Percentiles rank a stretch among this genome's conserved stretches.
Conservation (phyloP, 768 basidiomycete genomes). For the Dioszegia hungarica region DNA sequence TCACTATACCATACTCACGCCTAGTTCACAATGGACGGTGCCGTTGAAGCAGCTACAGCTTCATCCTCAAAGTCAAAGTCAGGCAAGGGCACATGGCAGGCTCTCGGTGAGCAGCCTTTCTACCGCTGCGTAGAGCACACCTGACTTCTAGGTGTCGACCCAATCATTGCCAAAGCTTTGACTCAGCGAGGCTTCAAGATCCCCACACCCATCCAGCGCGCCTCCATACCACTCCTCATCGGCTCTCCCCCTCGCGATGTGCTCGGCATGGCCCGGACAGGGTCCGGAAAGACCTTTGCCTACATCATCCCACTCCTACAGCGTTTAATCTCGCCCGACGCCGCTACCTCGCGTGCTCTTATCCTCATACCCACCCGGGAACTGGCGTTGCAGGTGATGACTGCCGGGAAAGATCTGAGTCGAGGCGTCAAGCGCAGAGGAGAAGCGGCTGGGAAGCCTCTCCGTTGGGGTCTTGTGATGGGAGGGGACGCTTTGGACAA, state of each 20-base stretch:
- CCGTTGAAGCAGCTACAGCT: not conserved
- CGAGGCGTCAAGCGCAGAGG: slow-evolving; percentile 63
- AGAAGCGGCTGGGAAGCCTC: slow-evolving; percentile 52
- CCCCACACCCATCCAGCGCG: slow-evolving; percentile 93
- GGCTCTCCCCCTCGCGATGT: slow-evolving; percentile 81
- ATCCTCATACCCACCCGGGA: slow-evolving; percentile 90
- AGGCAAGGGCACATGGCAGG: slow-evolving; percentile 20
- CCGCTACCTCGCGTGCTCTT: slow-evolving; percentile 71
- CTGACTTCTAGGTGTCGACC: slow-evolving; percentile 19
- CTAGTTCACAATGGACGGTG: not conserved
- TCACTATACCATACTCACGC: not conserved
- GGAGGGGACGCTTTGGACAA: slow-evolving; percentile 94
- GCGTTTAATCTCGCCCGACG: slow-evolving; percentile 74
- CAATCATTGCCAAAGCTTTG: slow-evolving; percentile 54
- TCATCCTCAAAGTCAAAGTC: not conserved
- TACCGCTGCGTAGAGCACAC: not conserved
- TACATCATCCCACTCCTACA: slow-evolving; percentile 90
- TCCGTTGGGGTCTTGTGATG: slow-evolving; percentile 90
- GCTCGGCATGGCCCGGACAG: slow-evolving; percentile 97
- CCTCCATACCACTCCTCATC: slow-evolving; percentile 78
- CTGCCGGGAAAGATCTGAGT: slow-evolving; percentile 90
- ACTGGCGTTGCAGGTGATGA: slow-evolving; percentile 85
- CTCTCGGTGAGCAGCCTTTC: slow-evolving; percentile 17
- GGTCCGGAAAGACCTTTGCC: slow-evolving; percentile 94
- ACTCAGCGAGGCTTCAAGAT: slow-evolving; percentile 88